phyloP scores from a whole-genome alignment of 495 filamentous ascomycete genomes.

The Barbatosphaeria neglecta region DNA sequence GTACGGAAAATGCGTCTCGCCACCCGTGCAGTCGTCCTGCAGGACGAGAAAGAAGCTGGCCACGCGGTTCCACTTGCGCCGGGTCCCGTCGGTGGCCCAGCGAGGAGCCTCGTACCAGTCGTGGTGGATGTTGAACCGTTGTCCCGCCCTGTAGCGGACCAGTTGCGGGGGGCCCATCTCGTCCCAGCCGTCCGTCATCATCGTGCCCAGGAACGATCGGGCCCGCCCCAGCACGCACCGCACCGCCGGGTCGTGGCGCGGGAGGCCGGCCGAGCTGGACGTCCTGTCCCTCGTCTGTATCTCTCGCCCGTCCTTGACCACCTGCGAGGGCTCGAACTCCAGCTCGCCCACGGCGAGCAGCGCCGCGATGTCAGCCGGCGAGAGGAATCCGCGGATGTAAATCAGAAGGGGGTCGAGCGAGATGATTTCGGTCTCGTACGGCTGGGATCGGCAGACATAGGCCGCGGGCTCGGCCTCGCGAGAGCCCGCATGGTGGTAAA shows the following conservation, averaged over 20 bases:
- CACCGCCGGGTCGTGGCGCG: conserved; percentile 27
- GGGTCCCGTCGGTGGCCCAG: conserved; percentile 13
- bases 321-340: conserved; percentile 25
- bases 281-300: conserved; percentile 27
- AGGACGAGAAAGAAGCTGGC: conserved; percentile 39
- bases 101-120: conserved; percentile 33
- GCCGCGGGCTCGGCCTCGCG: background rate
- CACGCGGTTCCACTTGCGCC: conserved; percentile 28
- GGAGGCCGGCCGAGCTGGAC: conserved; percentile 30
- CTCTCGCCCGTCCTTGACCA: conserved; percentile 25
- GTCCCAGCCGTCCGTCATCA: conserved; percentile 29
- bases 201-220: conserved; percentile 29
- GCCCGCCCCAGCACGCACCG: conserved; percentile 29
- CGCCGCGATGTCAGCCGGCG: conserved; percentile 19
- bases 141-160: conserved; percentile 32
- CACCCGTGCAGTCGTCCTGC: conserved; percentile 27
- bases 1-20: conserved; percentile 36
- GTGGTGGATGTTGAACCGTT: conserved; percentile 34
- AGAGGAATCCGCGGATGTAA: conserved; percentile 32
- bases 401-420: conserved; percentile 35
- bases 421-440: conserved; percentile 30
- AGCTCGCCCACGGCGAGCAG: conserved; percentile 27
- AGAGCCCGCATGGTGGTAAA: background rate
- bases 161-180: conserved; percentile 38
- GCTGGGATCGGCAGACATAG: conserved; percentile 21